Percentiles rank a stretch among this genome's conserved stretches.
Conservation (phyloP, 225 moss, liverwort and hornwort species). For the Polytrichum formosum region DNA sequence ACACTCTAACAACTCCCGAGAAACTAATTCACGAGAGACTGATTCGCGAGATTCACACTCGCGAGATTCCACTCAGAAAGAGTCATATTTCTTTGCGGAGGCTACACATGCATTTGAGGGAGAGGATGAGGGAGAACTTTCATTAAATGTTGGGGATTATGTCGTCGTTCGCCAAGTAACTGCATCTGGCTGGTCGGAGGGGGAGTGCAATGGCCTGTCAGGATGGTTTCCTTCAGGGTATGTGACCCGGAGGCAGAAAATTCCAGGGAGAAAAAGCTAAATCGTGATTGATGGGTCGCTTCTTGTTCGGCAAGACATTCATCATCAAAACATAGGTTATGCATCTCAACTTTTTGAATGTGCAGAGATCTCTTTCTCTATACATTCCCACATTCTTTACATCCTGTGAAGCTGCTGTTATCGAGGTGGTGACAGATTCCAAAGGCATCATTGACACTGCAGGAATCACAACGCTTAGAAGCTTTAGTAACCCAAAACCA, state of each 20-base stretch:
- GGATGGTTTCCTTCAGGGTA: conserved; percentile 55
- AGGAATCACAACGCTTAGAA: no score
- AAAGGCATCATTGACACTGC: no score
- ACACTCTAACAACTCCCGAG: no score
- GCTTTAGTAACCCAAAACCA: no score
- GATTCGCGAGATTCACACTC: conserved; percentile 20
- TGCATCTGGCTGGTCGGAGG: conserved; percentile 52
- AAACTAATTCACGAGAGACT: background rate
- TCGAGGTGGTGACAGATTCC: no score
- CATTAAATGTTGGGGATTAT: conserved; percentile 43
- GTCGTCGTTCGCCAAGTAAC: conserved; percentile 51
- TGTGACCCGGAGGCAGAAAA: conserved; percentile 42
- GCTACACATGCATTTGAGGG: conserved; percentile 47
- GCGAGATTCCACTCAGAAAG: conserved; percentile 16
- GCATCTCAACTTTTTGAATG: no score
- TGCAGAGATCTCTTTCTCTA: no score
- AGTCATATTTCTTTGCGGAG: conserved; percentile 38
- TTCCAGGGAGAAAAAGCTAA: conserved; percentile 27
- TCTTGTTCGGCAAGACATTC: no score
- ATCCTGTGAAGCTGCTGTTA: no score
- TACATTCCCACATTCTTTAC: no score
- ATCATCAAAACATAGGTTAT: no score
- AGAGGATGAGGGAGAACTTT: conserved; percentile 44
- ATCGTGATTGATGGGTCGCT: no score
- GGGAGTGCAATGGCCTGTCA: conserved; percentile 48